Evolutionary conservation across 108 stramenopile species (phyloP).

Genomic region (Nitzschia sp.): DNA sequence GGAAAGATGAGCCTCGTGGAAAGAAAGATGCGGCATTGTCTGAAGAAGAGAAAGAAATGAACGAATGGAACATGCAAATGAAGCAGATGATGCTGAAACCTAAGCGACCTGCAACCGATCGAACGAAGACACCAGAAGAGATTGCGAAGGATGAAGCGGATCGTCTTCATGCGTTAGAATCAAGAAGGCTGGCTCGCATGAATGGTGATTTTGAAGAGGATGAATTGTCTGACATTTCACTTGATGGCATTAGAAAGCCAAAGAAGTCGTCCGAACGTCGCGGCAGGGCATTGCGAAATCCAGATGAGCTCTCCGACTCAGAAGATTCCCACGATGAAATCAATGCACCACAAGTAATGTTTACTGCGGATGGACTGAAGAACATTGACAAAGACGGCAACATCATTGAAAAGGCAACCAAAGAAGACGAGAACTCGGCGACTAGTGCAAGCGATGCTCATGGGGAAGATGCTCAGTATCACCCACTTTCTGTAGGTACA

Average conservation of each 20-base stretch:
- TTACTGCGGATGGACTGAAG: constrained; percentile 87
- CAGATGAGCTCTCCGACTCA: constrained; percentile 68
- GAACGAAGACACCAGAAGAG: constrained; percentile 95
- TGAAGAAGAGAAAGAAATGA: constrained; percentile 82
- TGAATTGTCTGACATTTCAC: constrained; percentile 82
- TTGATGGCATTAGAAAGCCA: constrained; percentile 36
- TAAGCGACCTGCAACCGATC: constrained; percentile 87
- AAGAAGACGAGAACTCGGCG: constrained; percentile 34
- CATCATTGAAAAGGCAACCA: constrained; percentile 61
- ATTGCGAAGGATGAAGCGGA: constrained; percentile 93
- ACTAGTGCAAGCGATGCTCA: constrained; percentile 32
- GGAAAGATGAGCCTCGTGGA: constrained; percentile 64
- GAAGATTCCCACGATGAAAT: constrained; percentile 61
- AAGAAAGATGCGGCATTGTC: constrained; percentile 23
- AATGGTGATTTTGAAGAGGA: constrained; percentile 89
- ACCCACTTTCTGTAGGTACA: constrained; percentile 54
- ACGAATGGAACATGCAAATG: constrained; percentile 80
- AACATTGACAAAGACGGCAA: constrained; percentile 72
- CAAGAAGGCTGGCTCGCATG: constrained; percentile 89
- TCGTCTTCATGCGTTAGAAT: constrained; percentile 86
- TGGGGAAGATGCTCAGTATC: constrained; percentile 16
- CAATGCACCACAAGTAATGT: constrained; percentile 51
- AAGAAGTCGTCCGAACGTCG: constrained; percentile 18
- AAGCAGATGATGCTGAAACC: constrained; percentile 71
- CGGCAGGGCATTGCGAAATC: constrained; percentile 23